A percentile compares a stretch with the other conserved stretches of the same genome.
Evolutionary conservation across 225 moss, liverwort and hornwort species (phyloP).

Genomic region (Physcomitrium patens): DNA sequence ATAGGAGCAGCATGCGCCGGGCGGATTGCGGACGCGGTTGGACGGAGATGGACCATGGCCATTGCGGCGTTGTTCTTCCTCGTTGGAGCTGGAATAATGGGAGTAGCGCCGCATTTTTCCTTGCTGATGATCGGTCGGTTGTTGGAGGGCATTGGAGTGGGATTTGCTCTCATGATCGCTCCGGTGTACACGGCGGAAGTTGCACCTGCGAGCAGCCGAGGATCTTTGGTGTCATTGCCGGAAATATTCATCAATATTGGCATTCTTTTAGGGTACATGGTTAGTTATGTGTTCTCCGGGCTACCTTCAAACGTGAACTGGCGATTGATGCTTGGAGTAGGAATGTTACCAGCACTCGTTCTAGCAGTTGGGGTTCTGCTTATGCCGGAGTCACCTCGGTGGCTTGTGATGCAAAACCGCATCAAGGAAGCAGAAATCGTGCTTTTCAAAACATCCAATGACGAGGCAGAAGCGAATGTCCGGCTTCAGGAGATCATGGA

Average conservation of each 20-base stretch:
- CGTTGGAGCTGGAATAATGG: conserved; percentile 79
- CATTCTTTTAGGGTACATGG: conserved; percentile 78
- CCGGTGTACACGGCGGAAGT: conserved; percentile 97
- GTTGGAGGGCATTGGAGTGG: conserved; percentile 91
- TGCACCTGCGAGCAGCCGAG: conserved; percentile 80
- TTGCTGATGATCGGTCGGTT: conserved; percentile 80
- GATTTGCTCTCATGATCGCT: conserved; percentile 95
- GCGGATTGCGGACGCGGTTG: conserved; percentile 81
- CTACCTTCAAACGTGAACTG: conserved; percentile 61
- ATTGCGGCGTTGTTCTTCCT: conserved; percentile 81
- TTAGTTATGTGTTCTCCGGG: conserved; percentile 78
- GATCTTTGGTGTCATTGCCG: conserved; percentile 80
- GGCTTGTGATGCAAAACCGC: conserved; percentile 93
- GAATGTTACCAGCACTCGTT: conserved; percentile 69
- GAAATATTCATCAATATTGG: conserved; percentile 94
- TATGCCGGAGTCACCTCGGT: conserved; percentile 98
- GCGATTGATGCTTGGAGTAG: conserved; percentile 90
- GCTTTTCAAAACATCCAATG: conserved; percentile 71
- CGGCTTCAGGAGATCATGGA: conserved; percentile 85
- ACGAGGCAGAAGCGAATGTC: conserved; percentile 72
- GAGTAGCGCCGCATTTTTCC: conserved; percentile 71
- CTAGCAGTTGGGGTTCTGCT: conserved; percentile 65
- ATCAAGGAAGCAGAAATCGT: conserved; percentile 79
- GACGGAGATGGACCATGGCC: conserved; percentile 91
- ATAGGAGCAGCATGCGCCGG: conserved; percentile 80